These are phyloP conservation scores for Pseudognaphalium luteoalbum DNA, from an alignment of 129 eudicot species.

Conservation along the genomic window DNA sequence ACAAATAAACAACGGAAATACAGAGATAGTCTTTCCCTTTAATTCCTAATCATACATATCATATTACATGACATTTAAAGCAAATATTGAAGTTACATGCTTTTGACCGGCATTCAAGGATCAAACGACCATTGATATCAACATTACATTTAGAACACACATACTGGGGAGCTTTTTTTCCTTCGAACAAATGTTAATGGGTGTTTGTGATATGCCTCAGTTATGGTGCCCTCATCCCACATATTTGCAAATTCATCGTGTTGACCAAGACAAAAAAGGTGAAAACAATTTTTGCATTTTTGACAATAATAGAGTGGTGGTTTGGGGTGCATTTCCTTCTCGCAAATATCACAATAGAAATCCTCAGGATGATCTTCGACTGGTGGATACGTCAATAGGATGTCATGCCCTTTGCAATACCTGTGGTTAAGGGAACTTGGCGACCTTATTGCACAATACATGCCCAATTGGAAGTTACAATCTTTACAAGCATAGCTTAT, in stretches of 20 bases:
- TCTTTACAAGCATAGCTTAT: not conserved
- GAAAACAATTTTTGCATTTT: slow-evolving; percentile 20
- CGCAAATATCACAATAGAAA: slow-evolving; percentile 22
- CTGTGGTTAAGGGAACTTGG: not conserved
- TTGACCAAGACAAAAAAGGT: not conserved
- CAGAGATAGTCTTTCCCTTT: no score
- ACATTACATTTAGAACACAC: slow-evolving; percentile 10
- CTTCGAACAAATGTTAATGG: slow-evolving; percentile 8
- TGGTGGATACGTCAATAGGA: not conserved
- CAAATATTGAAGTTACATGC: not conserved
- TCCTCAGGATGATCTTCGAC: slow-evolving; percentile 12
- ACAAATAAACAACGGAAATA: no score
- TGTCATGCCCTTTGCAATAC: slow-evolving; percentile 24
- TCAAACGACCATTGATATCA: slow-evolving; percentile 4
- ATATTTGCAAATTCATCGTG: not conserved
- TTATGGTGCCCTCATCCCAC: not conserved
- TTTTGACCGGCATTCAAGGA: slow-evolving; percentile 1
- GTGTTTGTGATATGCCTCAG: not conserved
- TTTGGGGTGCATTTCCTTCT: slow-evolving; percentile 12
- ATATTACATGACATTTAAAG: not conserved
- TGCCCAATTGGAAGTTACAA: not conserved
- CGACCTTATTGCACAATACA: not conserved
- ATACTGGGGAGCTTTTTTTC: not conserved
- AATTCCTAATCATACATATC: no score
- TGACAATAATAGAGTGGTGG: slow-evolving; percentile 5